Base-by-base conservation (phyloP, 495 filamentous ascomycete species). In the Hypoxylon trugodes region DNA sequence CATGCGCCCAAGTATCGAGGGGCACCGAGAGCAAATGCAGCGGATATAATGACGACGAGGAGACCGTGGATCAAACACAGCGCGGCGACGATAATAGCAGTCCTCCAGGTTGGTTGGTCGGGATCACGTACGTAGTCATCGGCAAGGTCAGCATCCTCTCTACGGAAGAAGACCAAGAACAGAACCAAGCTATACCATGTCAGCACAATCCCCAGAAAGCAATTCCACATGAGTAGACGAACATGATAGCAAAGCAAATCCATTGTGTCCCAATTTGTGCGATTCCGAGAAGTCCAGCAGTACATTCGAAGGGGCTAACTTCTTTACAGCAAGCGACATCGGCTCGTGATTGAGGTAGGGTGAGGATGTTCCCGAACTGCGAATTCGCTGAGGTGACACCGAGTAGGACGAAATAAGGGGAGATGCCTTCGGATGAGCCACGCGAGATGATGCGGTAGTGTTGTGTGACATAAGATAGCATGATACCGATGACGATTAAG, bases 391-490 rank as follows among this genome's bases (percentile, higher is more conserved):
- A 94, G 1, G 92, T 96, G 15, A 89, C 89, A 43, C 96, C 95
- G 19, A 98, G 88, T 13, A 98, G 86, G 56, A 98, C 85, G 68
- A 96, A 98, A 69, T 91, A 91, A 2, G 95, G 94, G 24, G 92
- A 96, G 48, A 98, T 94, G 41, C 95, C 95, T 76, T 93, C 92
- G n/a, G 96, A 96, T 40, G 90, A 93, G 45, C 89, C 86, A 28
- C 92, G 86, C 36, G 82, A 75, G 63, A 96, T 90, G 78, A 98
- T 98, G 58, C 93, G 91, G 72, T 87, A 80, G 74, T 98, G 95
- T 73, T 98, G 95, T 1, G 95, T 96, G 22, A 97, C 85, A 75
- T 98, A 98, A 57, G 94, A 97, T 57, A 94, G 73, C 51, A 98
- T 79, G 73, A 98, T 96, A 42, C 96, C 95, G 66, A 97, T 69